A percentile compares a stretch with the other conserved stretches of the same genome.
phyloP scores from a whole-genome alignment of 2,329 filamentous ascomycete species.

The Fusarium protoensiforme region DNA sequence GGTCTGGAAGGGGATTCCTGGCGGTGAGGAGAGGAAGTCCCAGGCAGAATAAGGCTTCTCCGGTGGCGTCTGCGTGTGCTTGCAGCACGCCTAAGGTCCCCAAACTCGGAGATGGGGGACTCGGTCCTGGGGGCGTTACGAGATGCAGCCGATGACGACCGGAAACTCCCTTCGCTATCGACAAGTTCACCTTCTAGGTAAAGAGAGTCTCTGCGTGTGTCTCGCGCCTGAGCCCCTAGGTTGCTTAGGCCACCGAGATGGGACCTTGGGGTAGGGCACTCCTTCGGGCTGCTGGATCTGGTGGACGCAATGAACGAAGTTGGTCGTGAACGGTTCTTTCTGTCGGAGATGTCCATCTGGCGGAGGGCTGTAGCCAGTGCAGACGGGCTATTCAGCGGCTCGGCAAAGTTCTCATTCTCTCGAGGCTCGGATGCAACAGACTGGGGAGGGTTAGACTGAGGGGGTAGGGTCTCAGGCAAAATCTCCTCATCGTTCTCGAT shows the following conservation, averaged over 20 bases:
- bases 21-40: conserved; percentile 81
- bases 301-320: conserved; percentile 73
- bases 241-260: conserved; percentile 71
- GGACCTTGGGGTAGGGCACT: conserved; percentile 91
- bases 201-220: conserved; percentile 81
- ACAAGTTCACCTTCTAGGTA: conserved; percentile 85
- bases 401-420: conserved; percentile 29
- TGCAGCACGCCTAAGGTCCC: conserved; percentile 77
- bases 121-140: conserved; percentile 78
- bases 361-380: conserved; percentile 66
- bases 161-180: conserved; percentile 88
- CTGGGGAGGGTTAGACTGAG: conserved; percentile 22
- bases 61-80: conserved; percentile 87
- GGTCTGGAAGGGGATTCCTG: conserved; percentile 89
- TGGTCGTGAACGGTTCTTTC: conserved; percentile 59
- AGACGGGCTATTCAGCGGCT: conserved; percentile 55
- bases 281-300: conserved; percentile 88
- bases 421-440: conserved; percentile 17
- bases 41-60: conserved; percentile 84
- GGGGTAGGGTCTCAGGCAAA: conserved; percentile 21
- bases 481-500: conserved; percentile 35
- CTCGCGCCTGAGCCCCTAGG: conserved; percentile 63
- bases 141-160: conserved; percentile 81
- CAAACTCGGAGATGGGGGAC: conserved; percentile 89
- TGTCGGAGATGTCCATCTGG: conserved; percentile 49